Base-by-base conservation (phyloP, 805 yeast species). In the Pichia thaimueangensis region DNA sequence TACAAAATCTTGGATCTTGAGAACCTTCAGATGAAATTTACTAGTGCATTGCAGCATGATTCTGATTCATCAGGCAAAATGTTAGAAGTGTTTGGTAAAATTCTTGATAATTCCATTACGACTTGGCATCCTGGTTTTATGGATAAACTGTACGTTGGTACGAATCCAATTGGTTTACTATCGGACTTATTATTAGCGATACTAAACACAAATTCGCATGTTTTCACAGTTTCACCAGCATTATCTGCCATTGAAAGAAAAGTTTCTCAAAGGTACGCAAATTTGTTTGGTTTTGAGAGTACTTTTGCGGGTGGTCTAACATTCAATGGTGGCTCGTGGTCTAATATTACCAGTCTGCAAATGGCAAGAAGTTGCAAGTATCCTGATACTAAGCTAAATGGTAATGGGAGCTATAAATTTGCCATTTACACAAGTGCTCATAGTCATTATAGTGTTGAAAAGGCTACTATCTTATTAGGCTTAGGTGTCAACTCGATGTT, bases 121-220 rank as follows among this genome's bases (percentile, higher is more conserved):
- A 86, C 95, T 0, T 86, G 95, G 95, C 83, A 82, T 56, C 82
- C 86, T 0, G 94, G 94, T 1, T 86, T 86, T 55, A 62, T 86
- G 65, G 95, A 86, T 57, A 86, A 86, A 59, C 65, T 86, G 43
- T 86, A 86, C 52, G 94, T 94, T 0, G 76, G 86, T n/a, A 85
- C 86, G 22, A 86, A 85, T 55, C 89, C 95, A 2, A 80, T 85
- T 24, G 95, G 95, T 7, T 76, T 86, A 6, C 70, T 86, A 6
- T 70, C 86, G 2, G 95, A 86, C 57, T 45, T 86, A 39, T 58
- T 86, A 4, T 64, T 86, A 41, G 76, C 86, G 25, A 63, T 81
- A 9, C 65, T 86, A 42, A 86, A 86, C 63, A 86, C 95, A 3
- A 86, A 86, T 60, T 79, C 89, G 2, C 95, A 86, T 57, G 95